Percentiles rank a stretch among this genome's conserved stretches.
Evolutionary conservation across 2,329 filamentous ascomycete species (phyloP).

Genomic region (Fusarium luffae): DNA sequence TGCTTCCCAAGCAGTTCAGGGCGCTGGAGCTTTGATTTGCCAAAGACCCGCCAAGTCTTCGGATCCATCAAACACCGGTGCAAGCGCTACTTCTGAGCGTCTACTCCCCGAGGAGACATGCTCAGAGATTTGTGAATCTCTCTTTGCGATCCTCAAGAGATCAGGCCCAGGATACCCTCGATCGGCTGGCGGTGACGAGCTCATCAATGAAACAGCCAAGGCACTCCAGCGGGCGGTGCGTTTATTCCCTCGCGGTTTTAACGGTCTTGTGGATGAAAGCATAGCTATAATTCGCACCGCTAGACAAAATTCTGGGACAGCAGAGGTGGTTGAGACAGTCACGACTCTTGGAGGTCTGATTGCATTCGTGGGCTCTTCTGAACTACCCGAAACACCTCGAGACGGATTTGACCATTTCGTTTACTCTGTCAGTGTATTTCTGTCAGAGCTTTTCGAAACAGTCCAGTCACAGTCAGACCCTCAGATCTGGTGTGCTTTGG

Average conservation of each 20-base stretch:
- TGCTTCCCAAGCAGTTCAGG: slow-evolving; percentile 58
- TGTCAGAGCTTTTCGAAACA: slow-evolving; percentile 51
- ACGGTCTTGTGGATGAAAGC: slow-evolving; percentile 47
- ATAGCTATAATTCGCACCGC: slow-evolving; percentile 43
- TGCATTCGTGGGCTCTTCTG: slow-evolving; percentile 62
- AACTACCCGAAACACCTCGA: slow-evolving; percentile 45
- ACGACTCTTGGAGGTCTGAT: slow-evolving; percentile 57
- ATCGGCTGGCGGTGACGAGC: slow-evolving; percentile 47
- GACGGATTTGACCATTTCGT: slow-evolving; percentile 55
- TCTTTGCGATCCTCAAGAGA: slow-evolving; percentile 48
- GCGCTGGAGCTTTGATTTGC: slow-evolving; percentile 58
- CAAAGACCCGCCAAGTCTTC: slow-evolving; percentile 50
- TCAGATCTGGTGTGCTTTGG: slow-evolving; percentile 53
- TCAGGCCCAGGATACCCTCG: slow-evolving; percentile 37
- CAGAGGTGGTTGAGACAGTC: slow-evolving; percentile 45
- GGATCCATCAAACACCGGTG: neutral
- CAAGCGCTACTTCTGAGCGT: slow-evolving; percentile 30
- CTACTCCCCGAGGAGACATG: slow-evolving; percentile 52
- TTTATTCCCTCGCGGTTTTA: slow-evolving; percentile 52
- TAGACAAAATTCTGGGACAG: slow-evolving; percentile 30
- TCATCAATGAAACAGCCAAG: slow-evolving; percentile 56
- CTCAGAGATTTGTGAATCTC: slow-evolving; percentile 52
- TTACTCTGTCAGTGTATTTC: slow-evolving; percentile 51
- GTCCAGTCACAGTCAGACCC: slow-evolving; percentile 50
- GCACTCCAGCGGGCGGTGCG: slow-evolving; percentile 55